phyloP scores from a whole-genome alignment of 169 alveolate species.

The Cryptosporidium sp. region DNA sequence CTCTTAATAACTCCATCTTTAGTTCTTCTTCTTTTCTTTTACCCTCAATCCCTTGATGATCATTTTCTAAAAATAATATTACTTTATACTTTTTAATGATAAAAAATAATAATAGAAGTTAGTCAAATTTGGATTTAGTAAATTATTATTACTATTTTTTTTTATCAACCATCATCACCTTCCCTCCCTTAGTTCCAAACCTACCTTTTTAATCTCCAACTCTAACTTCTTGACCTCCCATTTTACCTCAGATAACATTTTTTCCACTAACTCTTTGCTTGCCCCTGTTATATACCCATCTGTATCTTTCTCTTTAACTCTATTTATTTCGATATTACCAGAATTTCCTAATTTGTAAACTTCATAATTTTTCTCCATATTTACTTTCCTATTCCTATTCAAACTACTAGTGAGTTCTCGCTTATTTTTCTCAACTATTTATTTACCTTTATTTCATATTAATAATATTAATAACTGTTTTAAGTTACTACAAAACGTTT shows the following conservation, averaged over 20 bases:
- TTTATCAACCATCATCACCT: too few relatives aligned
- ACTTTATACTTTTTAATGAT: constrained; percentile 15
- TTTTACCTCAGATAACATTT: constrained; percentile 39
- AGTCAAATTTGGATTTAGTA: not conserved
- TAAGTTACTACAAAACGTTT: too few relatives aligned
- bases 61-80: constrained; percentile 39
- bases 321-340: constrained; percentile 21
- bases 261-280: constrained; percentile 44
- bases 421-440: not conserved
- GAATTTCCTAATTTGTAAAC: constrained; percentile 18
- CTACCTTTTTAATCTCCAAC: constrained; percentile 53
- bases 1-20: constrained; percentile 43
- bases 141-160: not conserved
- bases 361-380: constrained; percentile 41
- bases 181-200: not conserved
- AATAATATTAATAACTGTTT: too few relatives aligned
- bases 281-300: constrained; percentile 46
- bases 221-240: constrained; percentile 58
- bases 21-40: constrained; percentile 37
- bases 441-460: too few relatives aligned
- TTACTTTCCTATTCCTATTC: not conserved
- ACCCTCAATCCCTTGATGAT: constrained; percentile 1
- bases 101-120: not conserved
- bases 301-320: constrained; percentile 14
- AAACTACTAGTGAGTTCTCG: too few relatives aligned